Base-by-base conservation (phyloP, 2,329 filamentous ascomycete species). In the Coniosporium uncinatum region DNA sequence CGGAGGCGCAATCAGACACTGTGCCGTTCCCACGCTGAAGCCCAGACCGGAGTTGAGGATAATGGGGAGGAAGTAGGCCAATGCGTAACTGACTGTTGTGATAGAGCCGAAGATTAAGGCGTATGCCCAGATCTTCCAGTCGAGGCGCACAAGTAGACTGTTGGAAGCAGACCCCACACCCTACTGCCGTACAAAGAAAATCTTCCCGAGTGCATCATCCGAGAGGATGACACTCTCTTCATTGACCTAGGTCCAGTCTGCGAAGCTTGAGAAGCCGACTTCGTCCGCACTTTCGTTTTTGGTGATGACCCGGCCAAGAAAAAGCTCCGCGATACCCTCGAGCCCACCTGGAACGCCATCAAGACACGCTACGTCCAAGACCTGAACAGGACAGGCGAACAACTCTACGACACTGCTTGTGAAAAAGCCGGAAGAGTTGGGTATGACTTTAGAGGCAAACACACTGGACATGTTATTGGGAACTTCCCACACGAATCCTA, bases 1-100 rank as follows among this genome's bases (percentile, higher is more conserved):
- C 8, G 42, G 36, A 6, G 44, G 37, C 22, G 43, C 44, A 31
- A 24, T 37, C 6, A 46, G 37, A 17, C 46, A 27, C 16, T 40
- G 40, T 14, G 75, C 66, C 34, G 68, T 56, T 46, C 75, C 64
- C 14, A 66, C 59, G 43, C 63, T 66, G 49, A 77, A 78, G 1
- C 74, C 75, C 64, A 79, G 71, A 1, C 75, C 74, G n/a, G 56
- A 58, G 11, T 46, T 62, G 22, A 82, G 61, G 44, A 81, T 81
- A 37, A 73, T 75, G 1, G 81, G 81, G 1, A 85, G 63, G 50
- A 85, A 85, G 58, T 85, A 85, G 1, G 73, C 75, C 21, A 85
- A 59, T 0, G 74, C 73, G 0, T 80, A 85, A 2, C 78, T 81
- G 2, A 85, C 80, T n/a, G n/a, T n/a, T n/a, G n/a, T n/a, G n/a